A percentile compares a stretch with the other conserved stretches of the same genome.
These are phyloP conservation scores for Wallemia hederae DNA, from an alignment of 1,284 basidiomycete genomes.

Conservation along the genomic window DNA sequence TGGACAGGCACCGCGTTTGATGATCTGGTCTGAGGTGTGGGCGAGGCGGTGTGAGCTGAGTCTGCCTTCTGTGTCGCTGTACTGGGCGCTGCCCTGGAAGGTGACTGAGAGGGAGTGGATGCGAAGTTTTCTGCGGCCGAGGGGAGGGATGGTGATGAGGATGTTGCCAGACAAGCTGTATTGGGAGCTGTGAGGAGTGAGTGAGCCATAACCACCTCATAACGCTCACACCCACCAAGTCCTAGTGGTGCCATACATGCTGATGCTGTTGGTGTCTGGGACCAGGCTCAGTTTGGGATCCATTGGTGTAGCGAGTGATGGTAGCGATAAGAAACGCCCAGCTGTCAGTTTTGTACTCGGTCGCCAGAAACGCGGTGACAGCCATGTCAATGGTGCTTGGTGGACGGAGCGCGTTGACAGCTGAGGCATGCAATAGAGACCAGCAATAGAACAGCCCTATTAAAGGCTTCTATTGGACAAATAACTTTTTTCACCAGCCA, in stretches of 20 bases:
- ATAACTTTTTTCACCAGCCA: too few species aligned
- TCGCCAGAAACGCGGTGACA: too few species aligned
- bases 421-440: too few species aligned
- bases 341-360: too few species aligned
- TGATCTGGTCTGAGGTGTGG: neutral
- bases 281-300: neutral
- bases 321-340: too few species aligned
- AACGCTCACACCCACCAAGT: neutral
- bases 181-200: neutral
- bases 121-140: neutral
- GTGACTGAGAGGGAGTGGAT: neutral
- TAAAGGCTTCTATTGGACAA: too few species aligned
- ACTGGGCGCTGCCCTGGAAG: neutral
- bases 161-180: neutral
- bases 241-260: neutral
- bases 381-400: too few species aligned
- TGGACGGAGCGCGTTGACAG: too few species aligned
- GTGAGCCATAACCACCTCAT: too few species aligned
- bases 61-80: neutral
- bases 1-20: neutral
- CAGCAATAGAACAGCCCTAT: too few species aligned
- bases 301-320: neutral
- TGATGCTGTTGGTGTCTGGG: neutral
- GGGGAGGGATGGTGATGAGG: neutral
- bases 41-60: neutral